These are phyloP conservation scores for Xylariomycetidae sp. DNA, from an alignment of 2,329 filamentous ascomycete genomes.

Conservation along the genomic window DNA sequence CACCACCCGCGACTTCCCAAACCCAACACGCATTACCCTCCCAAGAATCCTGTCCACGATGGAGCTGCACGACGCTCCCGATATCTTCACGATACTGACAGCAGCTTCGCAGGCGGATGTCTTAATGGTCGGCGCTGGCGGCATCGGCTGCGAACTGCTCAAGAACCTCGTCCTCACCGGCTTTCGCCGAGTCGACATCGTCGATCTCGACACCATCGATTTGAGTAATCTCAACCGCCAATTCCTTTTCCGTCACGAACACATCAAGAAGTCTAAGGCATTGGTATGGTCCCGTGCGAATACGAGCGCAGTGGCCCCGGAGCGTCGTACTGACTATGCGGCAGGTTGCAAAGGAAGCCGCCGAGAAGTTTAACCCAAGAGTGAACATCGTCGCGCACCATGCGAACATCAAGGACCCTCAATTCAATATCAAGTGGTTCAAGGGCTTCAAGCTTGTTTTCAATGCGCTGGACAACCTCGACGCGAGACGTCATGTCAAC, in stretches of 20 bases:
- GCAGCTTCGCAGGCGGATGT: conserved; percentile 61
- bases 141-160: conserved; percentile 94
- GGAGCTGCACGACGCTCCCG: conserved; percentile 3
- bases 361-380: conserved; percentile 81
- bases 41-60: too few species aligned
- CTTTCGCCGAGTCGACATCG: conserved; percentile 88
- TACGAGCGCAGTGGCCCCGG: conserved; percentile 8
- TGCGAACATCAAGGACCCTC: conserved; percentile 86
- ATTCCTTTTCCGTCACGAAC: conserved; percentile 92
- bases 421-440: conserved; percentile 89
- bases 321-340: conserved; percentile 14
- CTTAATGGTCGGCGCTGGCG: conserved; percentile 91
- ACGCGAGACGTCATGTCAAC: conserved; percentile 91
- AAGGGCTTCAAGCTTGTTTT: conserved; percentile 78
- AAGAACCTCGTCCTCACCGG: conserved; percentile 92
- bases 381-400: conserved; percentile 84
- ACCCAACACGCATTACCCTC: too few species aligned
- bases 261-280: conserved; percentile 97
- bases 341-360: conserved; percentile 87
- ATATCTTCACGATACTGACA: conserved; percentile 27
- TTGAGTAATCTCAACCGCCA: conserved; percentile 96
- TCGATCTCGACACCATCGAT: conserved; percentile 97
- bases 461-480: conserved; percentile 94
- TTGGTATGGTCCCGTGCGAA: conserved; percentile 46
- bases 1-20: too few species aligned